Evolutionary conservation across 2,329 filamentous ascomycete species (phyloP).

Genomic region (Colletotrichum aenigma): DNA sequence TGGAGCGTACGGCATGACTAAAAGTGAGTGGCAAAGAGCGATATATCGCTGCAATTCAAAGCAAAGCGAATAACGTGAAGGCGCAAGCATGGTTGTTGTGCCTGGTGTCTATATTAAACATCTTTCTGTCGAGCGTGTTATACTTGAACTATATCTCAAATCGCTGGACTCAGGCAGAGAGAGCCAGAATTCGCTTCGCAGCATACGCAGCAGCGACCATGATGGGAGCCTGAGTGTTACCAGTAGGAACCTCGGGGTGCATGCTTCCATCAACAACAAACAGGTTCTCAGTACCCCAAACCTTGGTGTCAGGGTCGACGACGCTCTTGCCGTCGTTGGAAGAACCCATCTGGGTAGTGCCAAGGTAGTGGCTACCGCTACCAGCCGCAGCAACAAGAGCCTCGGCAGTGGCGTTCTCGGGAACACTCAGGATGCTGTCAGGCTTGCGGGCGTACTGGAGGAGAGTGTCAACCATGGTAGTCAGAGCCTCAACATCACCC

Average conservation of each 20-base stretch:
- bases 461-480: constrained; percentile 29
- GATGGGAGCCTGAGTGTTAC: constrained; percentile 20
- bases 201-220: constrained; percentile 20
- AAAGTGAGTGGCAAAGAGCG: too few species aligned
- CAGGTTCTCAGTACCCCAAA: constrained; percentile 33
- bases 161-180: too few species aligned
- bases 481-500: constrained; percentile 30
- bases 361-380: constrained; percentile 34
- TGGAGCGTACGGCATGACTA: too few species aligned
- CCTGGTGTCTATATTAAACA: too few species aligned
- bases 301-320: constrained; percentile 33
- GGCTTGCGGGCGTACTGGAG: constrained; percentile 27
- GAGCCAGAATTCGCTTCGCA: constrained; percentile 8
- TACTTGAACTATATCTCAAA: too few species aligned
- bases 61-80: too few species aligned
- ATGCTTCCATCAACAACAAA: constrained; percentile 34
- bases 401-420: constrained; percentile 24
- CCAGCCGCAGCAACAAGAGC: constrained; percentile 25
- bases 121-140: too few species aligned
- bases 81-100: too few species aligned
- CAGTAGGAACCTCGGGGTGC: constrained; percentile 34
- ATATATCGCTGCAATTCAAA: too few species aligned
- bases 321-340: constrained; percentile 33
- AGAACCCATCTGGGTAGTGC: constrained; percentile 32
- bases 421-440: constrained; percentile 23